Evolutionary conservation across 176 grass and related monocot genomes (phyloP).

Genomic region (Oryza glumipatula): DNA sequence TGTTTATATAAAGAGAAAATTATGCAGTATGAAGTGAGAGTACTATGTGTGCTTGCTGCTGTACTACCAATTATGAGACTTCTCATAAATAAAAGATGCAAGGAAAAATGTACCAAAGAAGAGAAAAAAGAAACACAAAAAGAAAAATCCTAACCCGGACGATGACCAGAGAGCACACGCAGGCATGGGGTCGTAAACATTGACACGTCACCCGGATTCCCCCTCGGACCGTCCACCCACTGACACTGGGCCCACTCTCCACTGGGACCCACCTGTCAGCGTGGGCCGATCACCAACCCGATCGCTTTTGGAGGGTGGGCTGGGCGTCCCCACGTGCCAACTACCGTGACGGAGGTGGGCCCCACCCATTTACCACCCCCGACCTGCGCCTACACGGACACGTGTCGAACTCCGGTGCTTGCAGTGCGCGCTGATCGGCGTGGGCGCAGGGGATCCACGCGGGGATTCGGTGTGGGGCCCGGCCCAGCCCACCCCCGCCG

Average conservation of each 20-base stretch:
- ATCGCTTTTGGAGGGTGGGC: not conserved
- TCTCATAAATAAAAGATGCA: not conserved
- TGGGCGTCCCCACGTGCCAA: conserved; percentile 41
- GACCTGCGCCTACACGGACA: not conserved
- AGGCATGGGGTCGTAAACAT: conserved; percentile 9
- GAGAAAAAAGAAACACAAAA: not conserved
- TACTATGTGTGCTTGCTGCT: too few relatives aligned
- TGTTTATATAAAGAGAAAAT: too few relatives aligned
- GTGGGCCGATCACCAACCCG: not conserved
- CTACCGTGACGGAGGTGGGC: conserved; percentile 37
- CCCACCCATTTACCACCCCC: conserved; percentile 19
- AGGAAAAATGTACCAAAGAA: not conserved
- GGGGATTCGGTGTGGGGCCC: conserved; percentile 42
- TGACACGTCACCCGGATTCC: conserved; percentile 24
- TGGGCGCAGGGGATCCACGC: conserved; percentile 31
- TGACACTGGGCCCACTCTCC: rapidly evolving
- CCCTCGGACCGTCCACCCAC: not conserved
- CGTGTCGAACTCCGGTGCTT: conserved; percentile 12
- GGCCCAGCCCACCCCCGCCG: too few relatives aligned
- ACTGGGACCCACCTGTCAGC: not conserved
- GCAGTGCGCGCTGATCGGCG: not conserved
- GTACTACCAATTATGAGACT: too few relatives aligned
- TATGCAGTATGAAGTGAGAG: too few relatives aligned
- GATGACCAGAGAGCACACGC: not conserved
- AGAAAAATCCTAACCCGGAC: not conserved